A percentile compares a stretch with the other conserved stretches of the same genome.
Evolutionary conservation across 2,329 filamentous ascomycete species (phyloP).

Genomic region (Penicillium sp.): DNA sequence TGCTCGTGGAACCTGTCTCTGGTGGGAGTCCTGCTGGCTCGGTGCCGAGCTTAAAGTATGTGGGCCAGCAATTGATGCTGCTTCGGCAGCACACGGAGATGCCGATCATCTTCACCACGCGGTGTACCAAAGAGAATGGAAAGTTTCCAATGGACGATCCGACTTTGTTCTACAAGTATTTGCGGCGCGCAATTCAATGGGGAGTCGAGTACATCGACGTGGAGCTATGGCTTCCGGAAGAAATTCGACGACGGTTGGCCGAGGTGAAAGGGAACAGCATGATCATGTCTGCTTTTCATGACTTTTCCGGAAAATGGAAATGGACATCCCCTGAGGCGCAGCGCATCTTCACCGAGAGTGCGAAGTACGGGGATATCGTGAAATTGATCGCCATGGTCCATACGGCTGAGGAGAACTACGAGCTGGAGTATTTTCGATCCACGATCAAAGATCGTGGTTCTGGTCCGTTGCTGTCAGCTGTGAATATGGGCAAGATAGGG

Average conservation of each 20-base stretch:
- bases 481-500: slow-evolving; percentile 83
- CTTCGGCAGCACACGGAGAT: slow-evolving; percentile 76
- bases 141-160: slow-evolving; percentile 79
- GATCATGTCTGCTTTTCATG: slow-evolving; percentile 88
- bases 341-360: slow-evolving; percentile 64
- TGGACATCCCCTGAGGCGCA: slow-evolving; percentile 72
- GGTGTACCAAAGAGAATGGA: slow-evolving; percentile 75
- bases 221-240: slow-evolving; percentile 77
- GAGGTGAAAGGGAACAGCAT: slow-evolving; percentile 69
- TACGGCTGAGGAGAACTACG: slow-evolving; percentile 79
- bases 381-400: slow-evolving; percentile 86
- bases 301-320: slow-evolving; percentile 76
- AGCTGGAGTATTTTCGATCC: slow-evolving; percentile 82
- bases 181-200: slow-evolving; percentile 81
- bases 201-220: slow-evolving; percentile 87
- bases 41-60: slow-evolving; percentile 73
- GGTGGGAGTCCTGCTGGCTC: slow-evolving; percentile 55
- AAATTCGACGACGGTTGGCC: slow-evolving; percentile 62
- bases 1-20: slow-evolving; percentile 64
- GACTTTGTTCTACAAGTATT: slow-evolving; percentile 66
- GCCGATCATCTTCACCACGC: slow-evolving; percentile 83
- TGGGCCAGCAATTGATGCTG: slow-evolving; percentile 79
- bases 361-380: slow-evolving; percentile 73
- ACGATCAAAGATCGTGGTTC: slow-evolving; percentile 63
- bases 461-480: slow-evolving; percentile 68